Conservation (phyloP, 306 rosid species). For the Vigna unguiculata region DNA sequence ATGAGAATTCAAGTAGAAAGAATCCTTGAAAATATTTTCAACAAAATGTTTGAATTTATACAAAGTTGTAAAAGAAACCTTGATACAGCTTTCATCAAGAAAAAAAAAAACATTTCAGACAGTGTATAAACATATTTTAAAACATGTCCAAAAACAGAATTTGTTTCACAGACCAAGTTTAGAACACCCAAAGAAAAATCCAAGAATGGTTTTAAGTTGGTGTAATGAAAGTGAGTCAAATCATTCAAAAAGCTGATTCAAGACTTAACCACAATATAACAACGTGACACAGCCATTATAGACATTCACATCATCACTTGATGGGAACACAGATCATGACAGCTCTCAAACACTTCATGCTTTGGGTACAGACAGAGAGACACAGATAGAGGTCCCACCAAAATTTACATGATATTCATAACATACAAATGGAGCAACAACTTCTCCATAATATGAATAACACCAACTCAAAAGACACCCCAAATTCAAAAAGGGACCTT, state of each 20-base stretch:
- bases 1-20: not conserved
- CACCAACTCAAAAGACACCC: slow-evolving; percentile 24
- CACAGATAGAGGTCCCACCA: slow-evolving; percentile 46
- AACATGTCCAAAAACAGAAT: too few species aligned
- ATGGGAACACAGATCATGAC: slow-evolving; percentile 49
- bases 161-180: too few species aligned
- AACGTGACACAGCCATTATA: not conserved
- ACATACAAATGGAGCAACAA: not conserved
- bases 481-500: slow-evolving; percentile 28
- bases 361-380: slow-evolving; percentile 31
- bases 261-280: not conserved
- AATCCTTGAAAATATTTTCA: not conserved
- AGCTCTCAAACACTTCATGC: slow-evolving; percentile 42
- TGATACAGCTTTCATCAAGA: too few species aligned
- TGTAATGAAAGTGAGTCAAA: not conserved
- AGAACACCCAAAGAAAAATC: too few species aligned
- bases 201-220: not conserved
- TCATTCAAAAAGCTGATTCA: not conserved
- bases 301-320: slow-evolving; percentile 16
- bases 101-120: too few species aligned
- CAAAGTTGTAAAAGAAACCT: too few species aligned
- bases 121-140: too few species aligned
- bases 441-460: slow-evolving; percentile 13
- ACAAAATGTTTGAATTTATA: too few species aligned
- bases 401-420: slow-evolving; percentile 25